Evolutionary conservation across 1,284 basidiomycete species (phyloP).

Genomic region (Fomitiporia mediterranea): DNA sequence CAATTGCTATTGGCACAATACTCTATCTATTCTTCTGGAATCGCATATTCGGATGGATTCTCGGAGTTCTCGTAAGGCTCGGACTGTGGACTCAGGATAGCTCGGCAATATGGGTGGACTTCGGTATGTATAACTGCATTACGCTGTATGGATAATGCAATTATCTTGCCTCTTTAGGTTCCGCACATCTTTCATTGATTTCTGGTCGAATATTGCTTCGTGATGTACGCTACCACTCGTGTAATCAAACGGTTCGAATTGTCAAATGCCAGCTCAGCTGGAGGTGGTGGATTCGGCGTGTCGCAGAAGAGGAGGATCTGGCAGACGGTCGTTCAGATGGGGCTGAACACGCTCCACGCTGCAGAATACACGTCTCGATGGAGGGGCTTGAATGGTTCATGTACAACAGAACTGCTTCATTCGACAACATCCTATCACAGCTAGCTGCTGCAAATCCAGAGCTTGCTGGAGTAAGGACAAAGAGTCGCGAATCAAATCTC

Average conservation of each 20-base stretch:
- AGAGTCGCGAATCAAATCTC: constrained; percentile 11
- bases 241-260: constrained; percentile 81
- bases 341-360: constrained; percentile 28
- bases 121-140: constrained; percentile 45
- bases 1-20: constrained; percentile 65
- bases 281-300: constrained; percentile 86
- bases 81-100: constrained; percentile 68
- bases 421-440: constrained; percentile 77
- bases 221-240: constrained; percentile 83
- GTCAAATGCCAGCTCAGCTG: constrained; percentile 83
- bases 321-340: constrained; percentile 24
- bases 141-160: background rate
- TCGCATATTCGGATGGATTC: constrained; percentile 65
- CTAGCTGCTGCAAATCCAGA: constrained; percentile 44
- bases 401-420: constrained; percentile 85
- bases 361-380: constrained; percentile 72
- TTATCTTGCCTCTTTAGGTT: constrained; percentile 43
- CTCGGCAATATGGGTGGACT: constrained; percentile 70
- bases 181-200: constrained; percentile 87
- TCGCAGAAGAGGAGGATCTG: constrained; percentile 60
- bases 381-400: constrained; percentile 89
- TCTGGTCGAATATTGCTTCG: constrained; percentile 83
- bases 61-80: constrained; percentile 57
- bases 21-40: constrained; percentile 91
- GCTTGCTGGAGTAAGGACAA: constrained; percentile 4